A percentile compares a stretch with the other conserved stretches of the same genome.
Evolutionary conservation across 495 filamentous ascomycete species (phyloP).

Genomic region (Penicillium manginii): DNA sequence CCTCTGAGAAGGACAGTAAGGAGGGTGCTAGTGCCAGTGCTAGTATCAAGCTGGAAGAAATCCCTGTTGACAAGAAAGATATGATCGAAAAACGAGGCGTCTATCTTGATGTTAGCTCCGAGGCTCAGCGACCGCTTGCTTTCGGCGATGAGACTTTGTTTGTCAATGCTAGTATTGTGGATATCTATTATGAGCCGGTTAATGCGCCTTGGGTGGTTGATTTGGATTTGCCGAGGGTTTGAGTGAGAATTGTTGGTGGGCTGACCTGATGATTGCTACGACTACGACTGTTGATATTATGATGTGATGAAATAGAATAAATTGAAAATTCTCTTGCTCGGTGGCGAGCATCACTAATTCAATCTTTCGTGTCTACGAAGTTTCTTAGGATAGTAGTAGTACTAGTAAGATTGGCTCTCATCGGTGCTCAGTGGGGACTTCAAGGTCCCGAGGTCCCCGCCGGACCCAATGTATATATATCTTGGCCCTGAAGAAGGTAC

Average conservation of each 20-base stretch:
- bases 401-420: no score
- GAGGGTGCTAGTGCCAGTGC: constrained; percentile 27
- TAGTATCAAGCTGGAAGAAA: constrained; percentile 26
- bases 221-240: constrained; percentile 53
- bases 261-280: neutral
- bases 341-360: neutral
- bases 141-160: constrained; percentile 66
- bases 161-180: constrained; percentile 71
- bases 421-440: no score
- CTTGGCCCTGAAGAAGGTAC: no score
- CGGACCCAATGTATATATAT: no score
- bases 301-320: constrained; percentile 14
- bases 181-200: constrained; percentile 47
- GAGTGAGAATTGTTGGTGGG: neutral
- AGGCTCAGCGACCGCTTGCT: constrained; percentile 35
- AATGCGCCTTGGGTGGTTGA: constrained; percentile 69
- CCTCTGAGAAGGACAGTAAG: no score
- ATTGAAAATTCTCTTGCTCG: neutral
- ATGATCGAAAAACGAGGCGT: constrained; percentile 47
- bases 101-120: constrained; percentile 46
- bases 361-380: no score
- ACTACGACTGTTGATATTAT: neutral
- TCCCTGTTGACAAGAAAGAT: constrained; percentile 40
- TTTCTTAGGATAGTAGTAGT: no score
- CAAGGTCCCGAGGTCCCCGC: no score